Evolutionary conservation across 179 eudicot genomes (phyloP), one percentile per base, ranked within the genome.

Genomic region (Sideroxylon spinosum): DNA sequence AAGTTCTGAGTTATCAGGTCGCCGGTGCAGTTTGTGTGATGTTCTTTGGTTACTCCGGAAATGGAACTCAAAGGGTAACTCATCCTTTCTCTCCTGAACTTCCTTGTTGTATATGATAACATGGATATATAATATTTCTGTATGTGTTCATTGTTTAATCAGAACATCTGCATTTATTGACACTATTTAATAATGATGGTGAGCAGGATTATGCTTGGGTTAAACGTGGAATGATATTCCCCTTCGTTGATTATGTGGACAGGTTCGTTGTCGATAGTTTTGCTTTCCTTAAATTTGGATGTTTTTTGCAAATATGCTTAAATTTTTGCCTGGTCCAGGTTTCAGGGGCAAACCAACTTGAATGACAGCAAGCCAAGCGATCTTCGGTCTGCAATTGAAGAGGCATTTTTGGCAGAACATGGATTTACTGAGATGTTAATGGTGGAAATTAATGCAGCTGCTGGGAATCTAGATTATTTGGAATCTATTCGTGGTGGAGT

Each of bases 121-220:
- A 13, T 63, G 37, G 11, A 53, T 61, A n/a, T 1, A 0, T 19
- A 26, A 25, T 64, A 64, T 25, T 10, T 26, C 1, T 0, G 14
- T 23, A 25, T 10, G 53, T 68, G 6, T 29, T 8, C 7, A 49
- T 68, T 63, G 56, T 59, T 52, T 46, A 11, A 48, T 52, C 23
- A 74, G 71, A 75, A 64, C 81, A 29, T 56, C 49, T 78, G 81
- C 76, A 70, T 81, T 79, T 80, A 37, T 62, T 68, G 61, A 68
- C 56, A 37, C 73, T 75, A 1, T 26, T 57, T 59, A 9, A 56
- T 59, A 10, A 66, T 26, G 57, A 78, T 82, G 74, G 67, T 79
- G 81, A 62, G 78, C 98, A 96, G 98, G 98, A 96, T 70, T 96
- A 94, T 87, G 97, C 94, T 73, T 96, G 99, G 99, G 91, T 92